phyloP scores from a whole-genome alignment of 805 yeast genomes.

The Hermanozyma aechmeae region DNA sequence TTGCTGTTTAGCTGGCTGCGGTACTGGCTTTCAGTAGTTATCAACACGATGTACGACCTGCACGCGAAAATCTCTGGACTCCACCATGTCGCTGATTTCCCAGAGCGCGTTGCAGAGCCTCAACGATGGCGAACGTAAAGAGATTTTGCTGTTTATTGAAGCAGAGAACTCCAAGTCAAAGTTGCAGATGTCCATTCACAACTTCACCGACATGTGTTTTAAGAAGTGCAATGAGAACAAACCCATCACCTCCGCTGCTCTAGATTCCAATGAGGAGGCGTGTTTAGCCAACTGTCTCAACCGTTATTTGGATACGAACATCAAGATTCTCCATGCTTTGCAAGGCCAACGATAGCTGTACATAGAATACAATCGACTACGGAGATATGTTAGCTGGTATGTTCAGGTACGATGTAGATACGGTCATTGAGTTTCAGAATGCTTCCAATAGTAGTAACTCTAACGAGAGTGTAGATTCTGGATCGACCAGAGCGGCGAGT shows the following conservation, averaged over 20 bases:
- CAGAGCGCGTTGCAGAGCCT: conserved; percentile 27
- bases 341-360: conserved; percentile 22
- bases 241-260: conserved; percentile 36
- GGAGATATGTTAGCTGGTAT: too few species aligned
- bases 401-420: too few species aligned
- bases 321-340: conserved; percentile 61
- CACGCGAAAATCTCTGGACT: conserved; percentile 2
- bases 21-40: neutral
- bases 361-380: too few species aligned
- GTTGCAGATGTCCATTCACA: conserved; percentile 79
- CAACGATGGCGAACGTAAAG: conserved; percentile 66
- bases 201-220: conserved; percentile 85
- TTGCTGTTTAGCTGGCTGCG: neutral
- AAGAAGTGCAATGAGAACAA: conserved; percentile 60
- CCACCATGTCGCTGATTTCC: conserved; percentile 24
- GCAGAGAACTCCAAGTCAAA: conserved; percentile 79
- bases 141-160: conserved; percentile 67
- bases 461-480: too few species aligned
- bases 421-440: too few species aligned
- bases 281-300: conserved; percentile 79
- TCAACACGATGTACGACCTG: conserved; percentile 2
- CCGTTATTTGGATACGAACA: conserved; percentile 80
- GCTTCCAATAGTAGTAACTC: too few species aligned
- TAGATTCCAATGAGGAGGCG: conserved; percentile 52
- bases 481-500: too few species aligned